Base-by-base conservation (phyloP, 345 rosid species). In the Populus ilicifolia region DNA sequence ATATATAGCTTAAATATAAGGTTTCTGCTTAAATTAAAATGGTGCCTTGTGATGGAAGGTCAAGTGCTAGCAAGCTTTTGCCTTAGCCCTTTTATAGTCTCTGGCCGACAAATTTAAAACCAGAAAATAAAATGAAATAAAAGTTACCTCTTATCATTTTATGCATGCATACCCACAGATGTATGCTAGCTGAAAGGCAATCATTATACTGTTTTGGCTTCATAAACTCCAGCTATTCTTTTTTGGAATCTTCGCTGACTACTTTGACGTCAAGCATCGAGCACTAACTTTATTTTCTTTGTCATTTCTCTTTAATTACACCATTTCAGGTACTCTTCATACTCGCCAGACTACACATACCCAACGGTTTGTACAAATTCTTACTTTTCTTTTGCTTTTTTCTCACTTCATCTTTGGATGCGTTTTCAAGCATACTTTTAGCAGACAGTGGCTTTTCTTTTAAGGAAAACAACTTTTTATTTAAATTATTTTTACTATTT, bases 331-430 rank as follows among this genome's bases (percentile, higher is more conserved):
- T 95, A 89, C 90, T 90, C 99, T 41, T 80, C 92, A 1, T 95
- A 89, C 88, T 89, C 99, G 17, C 93, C 91, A 68, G 97, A 95
- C 75, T 95, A 95, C 88, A 83, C 88, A 65, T 95, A 93, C 81
- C 96, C 98, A 27, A 77, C 98, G 96, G 99, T 95, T 79, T 82
- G 92, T 83, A 83, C 78, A 68, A 29, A 46, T 61, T 77, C 33
- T 78, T 77, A 75, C 59, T 68, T 75, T 61, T 52, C 36, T 41
- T 72, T 74, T 36, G 64, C 21, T 67, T 56, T 56, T 35, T 66
- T 17, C 29, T 16, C 78, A 33, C 78, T 27, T 2, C 61, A 27
- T 72, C 79, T 64, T 76, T 38, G 79, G 79, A 75, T 72, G 71
- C 75, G 76, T 39, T 74, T 62, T 44, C 27, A 52, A 41, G 77